Evolutionary conservation across 345 rosid genomes (phyloP), one percentile per base, ranked within the genome.

Genomic region (Eucalyptus guilfoylei): DNA sequence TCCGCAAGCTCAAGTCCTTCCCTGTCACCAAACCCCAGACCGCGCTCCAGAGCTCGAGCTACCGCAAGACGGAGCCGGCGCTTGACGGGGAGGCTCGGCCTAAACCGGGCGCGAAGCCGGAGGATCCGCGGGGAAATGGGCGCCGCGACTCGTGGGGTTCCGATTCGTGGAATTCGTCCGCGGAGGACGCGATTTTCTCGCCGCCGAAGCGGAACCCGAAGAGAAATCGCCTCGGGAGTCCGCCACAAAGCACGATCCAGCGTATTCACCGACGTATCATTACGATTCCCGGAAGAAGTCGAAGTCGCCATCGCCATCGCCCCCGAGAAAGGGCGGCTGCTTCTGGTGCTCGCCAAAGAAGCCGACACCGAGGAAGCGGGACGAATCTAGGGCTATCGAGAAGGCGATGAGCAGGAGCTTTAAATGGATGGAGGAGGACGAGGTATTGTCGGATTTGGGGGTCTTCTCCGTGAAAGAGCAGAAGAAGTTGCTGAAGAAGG

Each of bases 1-100:
- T 95, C 93, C 94, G 92, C 85, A 93, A 94, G 45, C 99, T 97
- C 91, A 97, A 97, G 85, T 93, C 98, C 76, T 89, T 94, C 89
- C 97, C 97, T 26, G 64, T 86, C 44, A 32, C 93, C 62, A 91
- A 90, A 85, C 76, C 93, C 89, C 90, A 88, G 80, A 90, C 90
- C 88, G 67, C 69, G 85, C 47, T 76, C 17, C 90, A 5, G 37
- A 49, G 37, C 69, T 80, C 34, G 24, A 47, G 17, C 44, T 37
- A 45, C 19, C 21, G 85, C 47, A 76, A 76, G 85, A 76, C 85
- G 47, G 47, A 40, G 85, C 47, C n/a, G 30, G 64, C 30, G 80
- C 44, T 44, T 30, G 90, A 64, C 15, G 90, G 42, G 21, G 90
- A 87, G n/a, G 85, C 30, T 9, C 44, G 44, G 24, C 86, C 52